Conservation (phyloP, 768 basidiomycete species). For the Amylocystis lapponica region DNA sequence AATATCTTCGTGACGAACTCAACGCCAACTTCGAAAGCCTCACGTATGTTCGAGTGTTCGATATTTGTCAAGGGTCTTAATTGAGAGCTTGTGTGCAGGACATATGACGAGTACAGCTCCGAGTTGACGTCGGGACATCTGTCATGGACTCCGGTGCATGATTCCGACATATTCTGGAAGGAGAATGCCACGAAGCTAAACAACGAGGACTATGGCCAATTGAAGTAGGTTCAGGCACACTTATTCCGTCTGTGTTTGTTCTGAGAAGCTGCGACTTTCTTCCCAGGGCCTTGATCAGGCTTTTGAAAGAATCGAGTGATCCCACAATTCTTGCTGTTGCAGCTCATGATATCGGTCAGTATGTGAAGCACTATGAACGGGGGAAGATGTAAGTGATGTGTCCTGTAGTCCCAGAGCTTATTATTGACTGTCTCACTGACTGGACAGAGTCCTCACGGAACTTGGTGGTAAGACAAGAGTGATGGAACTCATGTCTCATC, state of each 20-base stretch:
- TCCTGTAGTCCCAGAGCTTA: not conserved
- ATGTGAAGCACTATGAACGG: conserved; percentile 84
- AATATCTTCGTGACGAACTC: conserved; percentile 84
- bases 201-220: conserved; percentile 75
- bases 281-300: conserved; percentile 64
- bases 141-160: conserved; percentile 94
- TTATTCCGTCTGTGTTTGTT: not conserved
- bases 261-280: not conserved
- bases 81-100: conserved; percentile 40
- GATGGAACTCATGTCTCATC: conserved; percentile 91
- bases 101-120: conserved; percentile 93
- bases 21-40: conserved; percentile 79
- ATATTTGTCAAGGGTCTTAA: not conserved
- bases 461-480: conserved; percentile 81
- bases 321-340: conserved; percentile 85
- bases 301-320: conserved; percentile 67
- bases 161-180: conserved; percentile 97
- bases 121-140: conserved; percentile 87
- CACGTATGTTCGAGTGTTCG: conserved; percentile 64
- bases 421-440: conserved; percentile 1
- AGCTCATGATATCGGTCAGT: conserved; percentile 89
- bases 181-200: conserved; percentile 87
- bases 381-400: conserved; percentile 74
- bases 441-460: conserved; percentile 65
- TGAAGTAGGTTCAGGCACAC: conserved; percentile 52